These are phyloP conservation scores for Raphanus hybrid DNA, from an alignment of 441 rosid genomes.

Conservation along the genomic window DNA sequence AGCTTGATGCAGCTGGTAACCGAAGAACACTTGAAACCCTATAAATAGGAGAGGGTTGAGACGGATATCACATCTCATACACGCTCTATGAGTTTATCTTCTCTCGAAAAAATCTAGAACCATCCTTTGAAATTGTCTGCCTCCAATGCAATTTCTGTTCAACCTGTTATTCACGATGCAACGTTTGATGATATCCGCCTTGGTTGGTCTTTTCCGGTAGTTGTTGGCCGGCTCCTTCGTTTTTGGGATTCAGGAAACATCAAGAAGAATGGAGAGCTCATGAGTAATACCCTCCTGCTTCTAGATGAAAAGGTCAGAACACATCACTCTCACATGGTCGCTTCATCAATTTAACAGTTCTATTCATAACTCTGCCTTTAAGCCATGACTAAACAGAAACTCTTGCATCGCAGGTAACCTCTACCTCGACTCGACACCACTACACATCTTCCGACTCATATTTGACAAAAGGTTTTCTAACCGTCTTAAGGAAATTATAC, in stretches of 20 bases:
- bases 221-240: background rate
- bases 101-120: too few species aligned
- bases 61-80: too few species aligned
- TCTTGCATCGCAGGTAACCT: background rate
- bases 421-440: background rate
- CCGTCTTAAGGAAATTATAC: too few species aligned
- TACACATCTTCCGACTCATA: too few species aligned
- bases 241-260: background rate
- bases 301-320: background rate
- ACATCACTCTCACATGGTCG: background rate
- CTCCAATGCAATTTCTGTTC: too few species aligned
- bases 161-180: too few species aligned
- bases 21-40: too few species aligned
- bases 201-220: background rate
- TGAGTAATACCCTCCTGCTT: background rate
- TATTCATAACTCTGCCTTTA: background rate
- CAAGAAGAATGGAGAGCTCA: background rate
- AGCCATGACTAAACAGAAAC: background rate
- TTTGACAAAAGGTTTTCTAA: too few species aligned
- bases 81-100: too few species aligned
- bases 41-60: too few species aligned
- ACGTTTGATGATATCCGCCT: background rate
- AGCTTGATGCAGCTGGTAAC: too few species aligned
- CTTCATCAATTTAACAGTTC: background rate
- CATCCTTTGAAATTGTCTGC: too few species aligned